A percentile compares a stretch with the other conserved stretches of the same genome.
Conservation (phyloP, 169 alveolate species). For the Fabrea salina region DNA sequence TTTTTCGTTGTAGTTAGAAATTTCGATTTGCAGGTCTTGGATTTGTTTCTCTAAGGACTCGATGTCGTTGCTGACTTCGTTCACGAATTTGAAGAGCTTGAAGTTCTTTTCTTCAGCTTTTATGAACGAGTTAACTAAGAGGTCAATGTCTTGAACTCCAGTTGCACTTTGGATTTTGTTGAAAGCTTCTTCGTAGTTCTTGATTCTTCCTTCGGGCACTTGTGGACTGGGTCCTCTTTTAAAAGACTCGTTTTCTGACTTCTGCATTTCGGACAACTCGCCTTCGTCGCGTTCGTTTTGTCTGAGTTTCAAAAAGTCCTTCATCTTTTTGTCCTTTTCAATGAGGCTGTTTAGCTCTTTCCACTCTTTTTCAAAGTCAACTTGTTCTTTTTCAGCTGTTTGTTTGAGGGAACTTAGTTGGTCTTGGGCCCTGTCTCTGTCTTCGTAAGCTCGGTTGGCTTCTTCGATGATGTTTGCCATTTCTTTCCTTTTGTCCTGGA, state of each 20-base stretch:
- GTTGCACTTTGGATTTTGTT: constrained; percentile 88
- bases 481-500: constrained; percentile 77
- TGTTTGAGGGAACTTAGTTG: constrained; percentile 72
- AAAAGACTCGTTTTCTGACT: constrained; percentile 28
- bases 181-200: constrained; percentile 80
- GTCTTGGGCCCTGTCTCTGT: constrained; percentile 85
- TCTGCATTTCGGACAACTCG: constrained; percentile 41
- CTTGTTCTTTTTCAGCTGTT: constrained; percentile 66
- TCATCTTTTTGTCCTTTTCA: constrained; percentile 66
- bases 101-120: constrained; percentile 84
- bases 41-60: constrained; percentile 77
- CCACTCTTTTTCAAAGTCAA: constrained; percentile 59
- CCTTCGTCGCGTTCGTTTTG: constrained; percentile 59
- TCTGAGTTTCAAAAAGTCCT: constrained; percentile 65
- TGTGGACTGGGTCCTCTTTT: constrained; percentile 28
- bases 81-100: constrained; percentile 79
- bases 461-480: constrained; percentile 85
- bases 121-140: constrained; percentile 70
- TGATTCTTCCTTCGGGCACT: constrained; percentile 59
- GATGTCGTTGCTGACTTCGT: constrained; percentile 79
- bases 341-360: constrained; percentile 70
- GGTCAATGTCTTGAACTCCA: constrained; percentile 75
- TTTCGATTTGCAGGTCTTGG: constrained; percentile 64
- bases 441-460: constrained; percentile 87
- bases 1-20: constrained; percentile 51